Base-by-base conservation (phyloP, 208 protist species). In the Leishmania major region DNA sequence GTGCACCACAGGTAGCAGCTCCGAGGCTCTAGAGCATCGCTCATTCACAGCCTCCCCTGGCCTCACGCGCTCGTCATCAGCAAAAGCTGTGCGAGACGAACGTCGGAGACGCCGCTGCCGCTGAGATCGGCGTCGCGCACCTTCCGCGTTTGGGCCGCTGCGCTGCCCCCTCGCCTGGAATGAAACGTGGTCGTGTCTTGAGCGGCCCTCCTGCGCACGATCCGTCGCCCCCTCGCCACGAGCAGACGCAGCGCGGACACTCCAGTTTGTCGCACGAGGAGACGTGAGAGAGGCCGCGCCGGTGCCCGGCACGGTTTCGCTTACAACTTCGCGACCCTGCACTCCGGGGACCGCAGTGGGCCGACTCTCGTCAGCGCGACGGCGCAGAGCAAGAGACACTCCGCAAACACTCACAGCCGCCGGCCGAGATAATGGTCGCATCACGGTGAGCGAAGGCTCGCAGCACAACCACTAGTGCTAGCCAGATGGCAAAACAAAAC, bases 1-100 rank as follows among this genome's bases (percentile, higher is more conserved):
- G 74, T 79, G 78, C 40, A 78, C 79, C 60, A 82, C 69, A 43
- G 83, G 83, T 19, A 75, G 55, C 45, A 31, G 22, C 17, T 59
- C 62, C 25, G 47, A 37, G 53, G 8, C 70, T 59, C 17, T 15
- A 37, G 70, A 17, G 6, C 37, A 10, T 22, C 40, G 59, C 53
- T 7, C 51, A 40, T 37, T 15, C 37, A 3, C 69, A 31, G 37
- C 69, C 40, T 19, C 66, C 47, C 31, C n/a, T 51, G 15, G 43
- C 35, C 62, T 3, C 35, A 37, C 31, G 0, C 10, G 31, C 19
- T 31, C 43, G 17, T n/a, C 67, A 6, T 75, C 67, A 0, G 75
- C 45, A 47, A 51, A 49, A 1, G 31, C 31, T n/a, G 47, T 78
- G 49, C 19, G 49, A 40, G 43, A 13, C 22, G 43, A 10, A 28